A percentile compares a stretch with the other conserved stretches of the same genome.
phyloP scores from a whole-genome alignment of 208 protist genomes.

The Crithidia acanthocephali region DNA sequence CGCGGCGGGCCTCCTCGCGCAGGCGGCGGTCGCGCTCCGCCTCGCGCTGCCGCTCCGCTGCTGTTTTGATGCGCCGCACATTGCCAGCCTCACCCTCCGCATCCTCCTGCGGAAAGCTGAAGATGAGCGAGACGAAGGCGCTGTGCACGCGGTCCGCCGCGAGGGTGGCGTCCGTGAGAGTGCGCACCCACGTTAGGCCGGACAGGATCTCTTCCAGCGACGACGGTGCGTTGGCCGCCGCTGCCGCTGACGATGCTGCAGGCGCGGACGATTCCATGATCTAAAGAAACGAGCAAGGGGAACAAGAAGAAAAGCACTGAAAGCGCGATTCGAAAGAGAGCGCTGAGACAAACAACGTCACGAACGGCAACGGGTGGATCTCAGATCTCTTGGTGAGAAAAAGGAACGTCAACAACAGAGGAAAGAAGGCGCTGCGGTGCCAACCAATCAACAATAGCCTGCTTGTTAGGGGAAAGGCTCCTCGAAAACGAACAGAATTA shows the following conservation, averaged over 20 bases:
- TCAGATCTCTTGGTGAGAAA: no score
- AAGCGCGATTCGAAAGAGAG: neutral
- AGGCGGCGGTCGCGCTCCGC: conserved; percentile 47
- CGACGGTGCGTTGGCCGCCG: neutral
- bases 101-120: conserved; percentile 47
- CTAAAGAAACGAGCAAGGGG: neutral
- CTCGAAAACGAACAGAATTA: neutral
- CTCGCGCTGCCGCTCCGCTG: conserved; percentile 62
- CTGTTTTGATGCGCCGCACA: conserved; percentile 46
- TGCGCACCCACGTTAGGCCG: conserved; percentile 60
- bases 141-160: conserved; percentile 66
- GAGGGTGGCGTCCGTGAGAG: conserved; percentile 69
- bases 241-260: neutral
- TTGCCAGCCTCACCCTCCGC: conserved; percentile 6
- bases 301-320: neutral
- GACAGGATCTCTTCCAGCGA: conserved; percentile 70
- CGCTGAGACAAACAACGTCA: no score
- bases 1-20: conserved; percentile 55
- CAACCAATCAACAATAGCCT: no score
- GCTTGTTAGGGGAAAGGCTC: no score
- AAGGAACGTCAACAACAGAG: no score
- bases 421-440: no score
- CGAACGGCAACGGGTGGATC: no score
- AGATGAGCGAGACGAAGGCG: conserved; percentile 75
- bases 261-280: conserved; percentile 20